Percentiles rank a stretch among this genome's conserved stretches.
Conservation (phyloP, 2,329 filamentous ascomycete species). For the Pseudogymnoascus sp. region DNA sequence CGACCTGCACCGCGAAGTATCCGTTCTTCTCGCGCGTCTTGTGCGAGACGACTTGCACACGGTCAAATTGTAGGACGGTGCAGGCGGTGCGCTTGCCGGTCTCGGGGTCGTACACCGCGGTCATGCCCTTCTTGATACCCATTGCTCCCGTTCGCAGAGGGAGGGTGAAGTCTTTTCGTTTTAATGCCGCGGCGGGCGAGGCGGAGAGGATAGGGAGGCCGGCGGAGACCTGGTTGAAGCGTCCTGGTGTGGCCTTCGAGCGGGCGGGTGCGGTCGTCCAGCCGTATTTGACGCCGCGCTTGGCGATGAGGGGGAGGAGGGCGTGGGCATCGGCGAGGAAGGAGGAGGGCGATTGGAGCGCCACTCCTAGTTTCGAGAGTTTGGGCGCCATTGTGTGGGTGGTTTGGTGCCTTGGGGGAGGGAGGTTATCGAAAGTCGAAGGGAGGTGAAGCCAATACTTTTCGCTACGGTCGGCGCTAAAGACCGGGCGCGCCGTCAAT, state of each 20-base stretch:
- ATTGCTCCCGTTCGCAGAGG: constrained; percentile 71
- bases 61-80: constrained; percentile 88
- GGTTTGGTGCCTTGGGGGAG: constrained; percentile 11
- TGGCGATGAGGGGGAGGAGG: constrained; percentile 26
- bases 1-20: constrained; percentile 91
- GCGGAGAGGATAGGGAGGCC: constrained; percentile 50
- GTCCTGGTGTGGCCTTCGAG: constrained; percentile 35
- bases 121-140: constrained; percentile 93
- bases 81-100: constrained; percentile 73
- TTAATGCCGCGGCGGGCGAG: constrained; percentile 52
- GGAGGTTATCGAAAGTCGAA: constrained; percentile 3
- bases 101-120: constrained; percentile 70
- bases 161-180: constrained; percentile 49
- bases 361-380: constrained; percentile 27
- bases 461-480: constrained; percentile 18
- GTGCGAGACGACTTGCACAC: constrained; percentile 79
- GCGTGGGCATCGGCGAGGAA: constrained; percentile 25
- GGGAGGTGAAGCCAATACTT: constrained; percentile 8
- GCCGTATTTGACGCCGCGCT: constrained; percentile 35
- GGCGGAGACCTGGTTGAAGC: constrained; percentile 50
- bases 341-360: constrained; percentile 19
- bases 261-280: constrained; percentile 50
- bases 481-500: constrained; percentile 20
- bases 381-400: constrained; percentile 28
- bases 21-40: constrained; percentile 77